phyloP scores from a whole-genome alignment of 140 eudicot genomes.

The Cichorium intybus region DNA sequence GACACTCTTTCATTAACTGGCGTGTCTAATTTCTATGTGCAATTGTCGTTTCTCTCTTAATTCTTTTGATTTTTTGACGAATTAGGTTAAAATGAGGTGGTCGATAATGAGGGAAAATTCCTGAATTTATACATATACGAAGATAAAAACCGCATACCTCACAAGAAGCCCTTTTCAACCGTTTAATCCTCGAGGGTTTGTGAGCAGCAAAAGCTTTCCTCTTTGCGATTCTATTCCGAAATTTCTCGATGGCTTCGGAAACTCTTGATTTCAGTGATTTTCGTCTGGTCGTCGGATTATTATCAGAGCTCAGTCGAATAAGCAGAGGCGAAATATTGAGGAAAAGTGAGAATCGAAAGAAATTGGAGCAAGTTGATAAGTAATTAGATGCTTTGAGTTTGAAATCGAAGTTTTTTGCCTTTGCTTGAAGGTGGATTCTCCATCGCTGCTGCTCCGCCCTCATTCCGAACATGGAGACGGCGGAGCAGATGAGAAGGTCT shows the following conservation, averaged over 20 bases:
- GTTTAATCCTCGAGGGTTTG: conserved; percentile 3
- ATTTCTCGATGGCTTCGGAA: conserved; percentile 17
- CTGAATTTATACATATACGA: neutral
- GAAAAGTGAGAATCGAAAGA: conserved; percentile 30
- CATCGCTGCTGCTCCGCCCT: conserved; percentile 32
- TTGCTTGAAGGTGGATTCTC: conserved; percentile 40
- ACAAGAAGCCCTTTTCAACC: conserved; percentile 4
- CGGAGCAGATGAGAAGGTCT: neutral
- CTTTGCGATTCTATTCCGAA: conserved; percentile 14
- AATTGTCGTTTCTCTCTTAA: neutral
- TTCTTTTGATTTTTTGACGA: neutral
- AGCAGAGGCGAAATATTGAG: conserved; percentile 30
- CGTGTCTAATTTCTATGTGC: no score
- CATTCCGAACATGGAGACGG: conserved; percentile 16
- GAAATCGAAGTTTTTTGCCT: conserved; percentile 35
- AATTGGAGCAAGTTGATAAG: conserved; percentile 29
- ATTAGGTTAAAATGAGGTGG: neutral
- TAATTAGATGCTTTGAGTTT: conserved; percentile 34
- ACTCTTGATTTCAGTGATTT: conserved; percentile 27
- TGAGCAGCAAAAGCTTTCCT: conserved; percentile 17
- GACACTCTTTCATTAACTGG: no score
- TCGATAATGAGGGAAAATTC: neutral
- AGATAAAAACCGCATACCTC: conserved; percentile 18
- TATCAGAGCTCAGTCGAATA: conserved; percentile 22
- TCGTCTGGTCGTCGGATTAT: conserved; percentile 16